These are phyloP conservation scores for Exophiala oligosperma DNA, from an alignment of 2,329 filamentous ascomycete species.

Conservation along the genomic window DNA sequence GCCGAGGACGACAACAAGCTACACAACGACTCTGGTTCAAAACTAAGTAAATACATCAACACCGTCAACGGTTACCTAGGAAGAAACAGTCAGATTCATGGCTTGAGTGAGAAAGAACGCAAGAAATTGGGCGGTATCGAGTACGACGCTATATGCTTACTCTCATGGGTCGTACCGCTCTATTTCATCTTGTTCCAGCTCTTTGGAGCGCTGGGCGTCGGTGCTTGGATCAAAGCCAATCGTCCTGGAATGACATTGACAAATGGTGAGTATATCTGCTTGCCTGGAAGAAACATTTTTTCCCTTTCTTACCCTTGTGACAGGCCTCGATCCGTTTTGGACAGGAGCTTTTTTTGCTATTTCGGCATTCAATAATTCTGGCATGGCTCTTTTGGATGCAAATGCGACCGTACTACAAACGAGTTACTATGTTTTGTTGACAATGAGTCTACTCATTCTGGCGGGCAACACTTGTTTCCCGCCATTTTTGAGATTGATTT, in stretches of 20 bases:
- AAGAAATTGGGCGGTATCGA: conserved; percentile 46
- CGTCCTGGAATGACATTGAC: conserved; percentile 26
- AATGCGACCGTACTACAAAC: conserved; percentile 42
- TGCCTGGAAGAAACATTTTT: not conserved
- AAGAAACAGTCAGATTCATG: conserved; percentile 53
- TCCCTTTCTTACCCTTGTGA: not conserved
- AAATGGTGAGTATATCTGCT: conserved; percentile 6
- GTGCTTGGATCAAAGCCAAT: conserved; percentile 45
- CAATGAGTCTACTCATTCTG: conserved; percentile 36
- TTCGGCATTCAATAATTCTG: conserved; percentile 53
- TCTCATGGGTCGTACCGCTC: conserved; percentile 33
- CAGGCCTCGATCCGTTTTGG: conserved; percentile 45
- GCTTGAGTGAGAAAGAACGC: conserved; percentile 43
- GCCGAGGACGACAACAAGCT: conserved; percentile 5
- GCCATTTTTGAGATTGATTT: conserved; percentile 56
- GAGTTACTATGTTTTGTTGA: conserved; percentile 37
- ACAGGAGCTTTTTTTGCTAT: conserved; percentile 45
- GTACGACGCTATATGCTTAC: conserved; percentile 39
- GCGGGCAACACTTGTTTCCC: conserved; percentile 51
- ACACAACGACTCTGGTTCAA: not conserved
- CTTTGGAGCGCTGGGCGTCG: conserved; percentile 44
- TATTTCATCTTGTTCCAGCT: conserved; percentile 49
- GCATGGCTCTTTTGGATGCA: conserved; percentile 49
- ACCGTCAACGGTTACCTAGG: conserved; percentile 35
- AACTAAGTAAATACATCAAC: conserved; percentile 25